Evolutionary conservation across 2,329 filamentous ascomycete species (phyloP).

Genomic region (Calonectria pseudoturangicola): DNA sequence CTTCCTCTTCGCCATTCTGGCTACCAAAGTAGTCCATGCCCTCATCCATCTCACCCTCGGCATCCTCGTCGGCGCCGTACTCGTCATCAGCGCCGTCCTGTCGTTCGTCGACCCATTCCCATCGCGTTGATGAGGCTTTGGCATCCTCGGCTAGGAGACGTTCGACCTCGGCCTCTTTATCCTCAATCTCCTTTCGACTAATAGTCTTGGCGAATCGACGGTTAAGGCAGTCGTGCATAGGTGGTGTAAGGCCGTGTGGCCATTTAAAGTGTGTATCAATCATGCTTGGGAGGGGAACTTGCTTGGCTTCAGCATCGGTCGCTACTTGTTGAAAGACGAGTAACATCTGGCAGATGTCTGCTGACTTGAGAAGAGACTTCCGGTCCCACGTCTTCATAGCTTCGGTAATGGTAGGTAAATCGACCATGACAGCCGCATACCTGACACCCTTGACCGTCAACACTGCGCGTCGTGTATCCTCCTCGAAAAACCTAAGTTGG

Average conservation of each 20-base stretch:
- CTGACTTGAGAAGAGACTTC: conserved; percentile 90
- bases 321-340: conserved; percentile 82
- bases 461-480: conserved; percentile 83
- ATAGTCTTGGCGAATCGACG: conserved; percentile 89
- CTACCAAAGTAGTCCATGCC: conserved; percentile 62
- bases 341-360: conserved; percentile 93
- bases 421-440: conserved; percentile 87
- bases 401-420: conserved; percentile 90
- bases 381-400: conserved; percentile 96
- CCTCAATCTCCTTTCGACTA: conserved; percentile 88
- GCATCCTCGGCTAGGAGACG: conserved; percentile 82
- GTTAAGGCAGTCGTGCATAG: conserved; percentile 89
- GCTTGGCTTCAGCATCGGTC: conserved; percentile 79
- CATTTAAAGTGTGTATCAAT: conserved; percentile 83
- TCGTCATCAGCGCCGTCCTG: conserved; percentile 62
- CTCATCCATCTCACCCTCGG: conserved; percentile 68
- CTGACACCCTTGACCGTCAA: conserved; percentile 80
- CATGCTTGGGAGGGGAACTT: conserved; percentile 81
- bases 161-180: conserved; percentile 87
- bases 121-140: conserved; percentile 75
- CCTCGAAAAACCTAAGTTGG: conserved; percentile 85
- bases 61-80: conserved; percentile 70
- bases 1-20: conserved; percentile 58
- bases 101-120: conserved; percentile 78
- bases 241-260: conserved; percentile 90